These are phyloP conservation scores for Trichocladium uniseriatum DNA, from an alignment of 495 filamentous ascomycete species.

Conservation along the genomic window DNA sequence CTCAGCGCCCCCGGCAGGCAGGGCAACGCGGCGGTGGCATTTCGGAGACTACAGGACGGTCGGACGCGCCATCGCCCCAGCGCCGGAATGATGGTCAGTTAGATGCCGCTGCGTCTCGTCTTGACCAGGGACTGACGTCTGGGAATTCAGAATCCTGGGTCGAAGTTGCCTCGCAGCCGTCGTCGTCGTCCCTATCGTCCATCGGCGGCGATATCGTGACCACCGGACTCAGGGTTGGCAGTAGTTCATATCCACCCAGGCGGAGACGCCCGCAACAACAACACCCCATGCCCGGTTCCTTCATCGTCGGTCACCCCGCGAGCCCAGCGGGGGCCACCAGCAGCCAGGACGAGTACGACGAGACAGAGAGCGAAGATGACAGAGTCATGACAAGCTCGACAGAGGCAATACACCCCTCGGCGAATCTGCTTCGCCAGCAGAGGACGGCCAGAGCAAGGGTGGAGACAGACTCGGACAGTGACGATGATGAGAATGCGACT, in stretches of 20 bases:
- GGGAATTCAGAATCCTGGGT: constrained; percentile 85
- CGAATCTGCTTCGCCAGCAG: constrained; percentile 14
- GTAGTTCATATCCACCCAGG: constrained; percentile 39
- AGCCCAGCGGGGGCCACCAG: constrained; percentile 49
- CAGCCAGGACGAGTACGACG: constrained; percentile 82
- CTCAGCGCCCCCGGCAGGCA: constrained; percentile 9
- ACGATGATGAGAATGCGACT: constrained; percentile 71
- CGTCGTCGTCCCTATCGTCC: constrained; percentile 81
- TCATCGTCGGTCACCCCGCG: constrained; percentile 29
- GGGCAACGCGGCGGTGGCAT: constrained; percentile 1
- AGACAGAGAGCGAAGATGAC: constrained; percentile 50
- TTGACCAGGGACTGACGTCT: constrained; percentile 12
- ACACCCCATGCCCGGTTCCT: constrained; percentile 25
- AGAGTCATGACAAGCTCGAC: constrained; percentile 75
- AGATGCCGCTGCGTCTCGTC: not conserved
- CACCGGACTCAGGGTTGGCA: constrained; percentile 68
- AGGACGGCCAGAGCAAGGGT: constrained; percentile 12
- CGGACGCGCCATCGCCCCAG: constrained; percentile 18
- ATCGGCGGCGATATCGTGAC: constrained; percentile 81
- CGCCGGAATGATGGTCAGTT: constrained; percentile 31
- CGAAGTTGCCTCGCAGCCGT: constrained; percentile 87
- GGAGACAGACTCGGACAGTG: constrained; percentile 25
- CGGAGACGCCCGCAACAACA: constrained; percentile 48
- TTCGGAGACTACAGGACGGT: constrained; percentile 6
- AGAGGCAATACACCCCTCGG: constrained; percentile 50